Percentiles rank a stretch among this genome's conserved stretches.
These are phyloP conservation scores for Kodamaea jinghongensis DNA, from an alignment of 805 yeast genomes.

Conservation along the genomic window DNA sequence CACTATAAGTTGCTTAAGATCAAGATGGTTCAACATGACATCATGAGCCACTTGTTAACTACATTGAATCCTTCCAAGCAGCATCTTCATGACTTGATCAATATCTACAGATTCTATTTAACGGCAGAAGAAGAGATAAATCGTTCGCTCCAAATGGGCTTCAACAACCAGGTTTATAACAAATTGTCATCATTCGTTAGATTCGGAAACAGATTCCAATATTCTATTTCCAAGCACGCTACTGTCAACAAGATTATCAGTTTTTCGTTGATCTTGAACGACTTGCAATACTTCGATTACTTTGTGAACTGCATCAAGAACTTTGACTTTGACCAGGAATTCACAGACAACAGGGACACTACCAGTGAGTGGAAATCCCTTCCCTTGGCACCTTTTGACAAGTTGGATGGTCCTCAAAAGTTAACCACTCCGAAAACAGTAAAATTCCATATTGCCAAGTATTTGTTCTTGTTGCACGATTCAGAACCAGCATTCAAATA, in stretches of 20 bases:
- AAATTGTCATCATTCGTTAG: conserved; percentile 67
- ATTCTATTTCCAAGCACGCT: conserved; percentile 48
- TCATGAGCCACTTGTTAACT: conserved; percentile 48
- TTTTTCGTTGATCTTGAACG: conserved; percentile 30
- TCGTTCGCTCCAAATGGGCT: conserved; percentile 48
- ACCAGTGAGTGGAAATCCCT: conserved; percentile 48
- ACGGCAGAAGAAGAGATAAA: conserved; percentile 52
- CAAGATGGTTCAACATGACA: conserved; percentile 75
- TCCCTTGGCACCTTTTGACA: background rate
- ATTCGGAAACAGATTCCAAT: conserved; percentile 49
- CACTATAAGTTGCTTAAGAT: conserved; percentile 58
- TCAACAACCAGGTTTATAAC: conserved; percentile 58
- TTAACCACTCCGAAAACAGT: conserved; percentile 13
- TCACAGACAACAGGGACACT: conserved; percentile 61
- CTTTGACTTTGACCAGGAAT: conserved; percentile 8
- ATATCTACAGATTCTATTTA: conserved; percentile 49
- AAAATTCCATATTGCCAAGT: conserved; percentile 35
- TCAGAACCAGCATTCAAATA: conserved; percentile 23
- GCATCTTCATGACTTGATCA: conserved; percentile 19
- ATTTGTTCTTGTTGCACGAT: conserved; percentile 37
- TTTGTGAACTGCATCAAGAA: conserved; percentile 10
- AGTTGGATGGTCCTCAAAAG: conserved; percentile 4
- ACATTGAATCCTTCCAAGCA: conserved; percentile 37
- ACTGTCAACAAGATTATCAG: conserved; percentile 33
- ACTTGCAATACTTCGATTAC: conserved; percentile 28